These are phyloP conservation scores for Penicillium paneum DNA, from an alignment of 2,329 filamentous ascomycete species.

Conservation along the genomic window DNA sequence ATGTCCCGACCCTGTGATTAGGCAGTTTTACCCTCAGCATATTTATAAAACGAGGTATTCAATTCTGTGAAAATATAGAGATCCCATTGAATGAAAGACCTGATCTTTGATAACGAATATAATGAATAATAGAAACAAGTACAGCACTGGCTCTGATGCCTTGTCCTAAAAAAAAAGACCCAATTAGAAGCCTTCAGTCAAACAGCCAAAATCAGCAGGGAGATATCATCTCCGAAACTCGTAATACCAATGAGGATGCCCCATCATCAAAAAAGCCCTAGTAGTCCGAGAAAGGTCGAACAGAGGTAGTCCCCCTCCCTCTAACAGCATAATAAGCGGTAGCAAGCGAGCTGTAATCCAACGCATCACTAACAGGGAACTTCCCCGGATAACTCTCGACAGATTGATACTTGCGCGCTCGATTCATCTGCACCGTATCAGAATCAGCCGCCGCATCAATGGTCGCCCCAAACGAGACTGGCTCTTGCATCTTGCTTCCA, in stretches of 20 bases:
- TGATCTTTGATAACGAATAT: neutral
- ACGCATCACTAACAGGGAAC: conserved; percentile 33
- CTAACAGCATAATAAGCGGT: conserved; percentile 23
- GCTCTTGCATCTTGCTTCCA: neutral
- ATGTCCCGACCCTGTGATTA: too few relatives aligned
- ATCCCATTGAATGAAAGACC: neutral
- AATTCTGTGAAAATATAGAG: neutral
- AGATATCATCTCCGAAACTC: neutral
- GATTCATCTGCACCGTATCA: conserved; percentile 14
- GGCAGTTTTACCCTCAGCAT: too few relatives aligned
- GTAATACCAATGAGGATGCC: too few relatives aligned
- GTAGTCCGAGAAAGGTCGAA: conserved; percentile 33
- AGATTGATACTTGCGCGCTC: conserved; percentile 17
- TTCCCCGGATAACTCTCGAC: conserved; percentile 33
- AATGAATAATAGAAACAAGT: neutral
- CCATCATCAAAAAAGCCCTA: neutral
- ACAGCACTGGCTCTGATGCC: neutral
- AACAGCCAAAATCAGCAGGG: neutral
- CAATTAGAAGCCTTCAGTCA: neutral
- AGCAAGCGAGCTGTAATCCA: conserved; percentile 27
- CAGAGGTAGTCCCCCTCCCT: conserved; percentile 25
- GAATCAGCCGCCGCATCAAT: conserved; percentile 5
- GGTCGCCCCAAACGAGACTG: conserved; percentile 3
- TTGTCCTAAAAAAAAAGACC: neutral
- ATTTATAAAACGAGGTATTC: neutral